These are phyloP conservation scores for Citrullus colocynthis DNA, from an alignment of 306 rosid species.

Conservation along the genomic window DNA sequence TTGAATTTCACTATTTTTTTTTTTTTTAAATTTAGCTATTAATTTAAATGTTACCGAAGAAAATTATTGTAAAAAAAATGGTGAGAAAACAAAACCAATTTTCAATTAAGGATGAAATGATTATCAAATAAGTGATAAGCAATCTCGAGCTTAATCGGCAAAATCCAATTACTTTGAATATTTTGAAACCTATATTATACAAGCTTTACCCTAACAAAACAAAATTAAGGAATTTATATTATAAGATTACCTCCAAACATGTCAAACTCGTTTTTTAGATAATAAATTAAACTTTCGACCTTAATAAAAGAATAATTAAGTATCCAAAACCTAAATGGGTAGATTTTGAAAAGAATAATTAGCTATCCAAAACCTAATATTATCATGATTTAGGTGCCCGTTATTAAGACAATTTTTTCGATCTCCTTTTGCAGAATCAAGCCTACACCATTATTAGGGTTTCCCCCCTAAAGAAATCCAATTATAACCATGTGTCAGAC, in stretches of 20 bases:
- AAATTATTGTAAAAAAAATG: no score
- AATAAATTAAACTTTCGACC: no score
- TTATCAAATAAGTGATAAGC: not conserved
- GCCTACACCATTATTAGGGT: not conserved
- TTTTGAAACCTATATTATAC: not conserved
- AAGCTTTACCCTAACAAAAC: not conserved
- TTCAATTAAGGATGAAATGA: no score
- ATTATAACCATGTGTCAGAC: not conserved
- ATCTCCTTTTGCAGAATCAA: not conserved
- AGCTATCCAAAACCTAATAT: not conserved
- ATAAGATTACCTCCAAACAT: not conserved
- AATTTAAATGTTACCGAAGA: no score
- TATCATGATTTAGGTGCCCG: not conserved
- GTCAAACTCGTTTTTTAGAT: no score
- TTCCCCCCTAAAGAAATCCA: not conserved
- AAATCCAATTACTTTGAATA: not conserved
- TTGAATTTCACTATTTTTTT: no score
- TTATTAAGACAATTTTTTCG: not conserved
- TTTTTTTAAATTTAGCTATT: no score
- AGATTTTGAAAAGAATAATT: not conserved
- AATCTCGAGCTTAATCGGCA: not conserved
- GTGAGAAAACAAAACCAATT: no score
- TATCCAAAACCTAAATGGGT: not conserved
- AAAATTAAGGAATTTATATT: not conserved
- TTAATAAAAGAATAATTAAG: no score